Evolutionary conservation across 2,329 filamentous ascomycete genomes (phyloP).

Genomic region (Stagonosporopsis cucurbitacearum): DNA sequence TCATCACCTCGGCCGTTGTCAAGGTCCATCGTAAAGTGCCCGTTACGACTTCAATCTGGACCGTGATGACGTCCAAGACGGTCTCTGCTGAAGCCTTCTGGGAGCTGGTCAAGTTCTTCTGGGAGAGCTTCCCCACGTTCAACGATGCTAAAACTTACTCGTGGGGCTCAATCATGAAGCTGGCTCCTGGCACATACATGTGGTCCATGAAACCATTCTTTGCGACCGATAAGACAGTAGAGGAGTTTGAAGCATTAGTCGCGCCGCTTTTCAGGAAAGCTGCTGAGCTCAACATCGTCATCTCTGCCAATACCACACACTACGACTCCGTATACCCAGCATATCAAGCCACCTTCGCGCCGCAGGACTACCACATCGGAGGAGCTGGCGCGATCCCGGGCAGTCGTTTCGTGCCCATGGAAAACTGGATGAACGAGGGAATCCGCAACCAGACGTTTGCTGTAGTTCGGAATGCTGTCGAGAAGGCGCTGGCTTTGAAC

Average conservation of each 20-base stretch:
- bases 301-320: conserved; percentile 28
- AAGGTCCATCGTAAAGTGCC: conserved; percentile 42
- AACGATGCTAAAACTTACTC: conserved; percentile 40
- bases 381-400: conserved; percentile 37
- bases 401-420: conserved; percentile 46
- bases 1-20: conserved; percentile 43
- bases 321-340: conserved; percentile 39
- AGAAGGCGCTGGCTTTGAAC: conserved; percentile 28
- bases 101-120: conserved; percentile 32
- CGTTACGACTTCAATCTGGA: conserved; percentile 43
- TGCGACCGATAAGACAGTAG: conserved; percentile 34
- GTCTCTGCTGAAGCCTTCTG: conserved; percentile 43
- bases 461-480: conserved; percentile 30
- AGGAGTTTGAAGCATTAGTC: conserved; percentile 31
- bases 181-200: conserved; percentile 31
- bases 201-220: conserved; percentile 40
- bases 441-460: conserved; percentile 37
- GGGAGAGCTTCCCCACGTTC: conserved; percentile 32
- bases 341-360: conserved; percentile 39
- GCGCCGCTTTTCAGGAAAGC: conserved; percentile 35
- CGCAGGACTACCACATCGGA: conserved; percentile 38
- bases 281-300: conserved; percentile 32
- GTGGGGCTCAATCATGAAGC: conserved; percentile 33
- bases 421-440: conserved; percentile 38
- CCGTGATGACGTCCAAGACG: conserved; percentile 33